Percentiles rank a stretch among this genome's conserved stretches.
Conservation (phyloP, 352 stramenopile species). For the Albugo candida region DNA sequence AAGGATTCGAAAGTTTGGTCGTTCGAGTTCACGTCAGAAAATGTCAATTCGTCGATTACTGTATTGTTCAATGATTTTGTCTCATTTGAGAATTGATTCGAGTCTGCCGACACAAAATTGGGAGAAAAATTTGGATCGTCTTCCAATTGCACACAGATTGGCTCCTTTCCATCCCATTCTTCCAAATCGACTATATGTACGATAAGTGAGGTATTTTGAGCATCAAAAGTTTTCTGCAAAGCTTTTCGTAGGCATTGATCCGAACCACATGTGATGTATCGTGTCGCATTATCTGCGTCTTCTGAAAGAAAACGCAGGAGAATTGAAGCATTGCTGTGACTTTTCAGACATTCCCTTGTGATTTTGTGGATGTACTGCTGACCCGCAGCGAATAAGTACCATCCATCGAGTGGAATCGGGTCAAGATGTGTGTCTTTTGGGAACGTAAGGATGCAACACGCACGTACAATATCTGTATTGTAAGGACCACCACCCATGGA, state of each 20-base stretch:
- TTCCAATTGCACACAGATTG: constrained; percentile 52
- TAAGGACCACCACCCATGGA: constrained; percentile 46
- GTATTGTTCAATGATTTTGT: too few species aligned
- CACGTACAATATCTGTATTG: constrained; percentile 51
- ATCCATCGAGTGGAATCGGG: constrained; percentile 63
- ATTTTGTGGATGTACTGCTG: constrained; percentile 48
- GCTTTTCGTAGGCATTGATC: constrained; percentile 29
- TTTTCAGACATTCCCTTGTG: constrained; percentile 35
- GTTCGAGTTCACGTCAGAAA: constrained; percentile 22
- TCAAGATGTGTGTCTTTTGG: constrained; percentile 41
- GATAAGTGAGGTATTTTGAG: constrained; percentile 34
- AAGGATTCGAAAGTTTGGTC: constrained; percentile 36
- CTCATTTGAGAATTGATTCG: constrained; percentile 46
- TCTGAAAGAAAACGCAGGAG: too few species aligned
- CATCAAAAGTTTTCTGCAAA: constrained; percentile 48
- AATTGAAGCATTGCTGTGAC: too few species aligned
- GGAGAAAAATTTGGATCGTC: constrained; percentile 72
- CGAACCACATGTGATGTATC: constrained; percentile 37
- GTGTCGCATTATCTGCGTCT: neutral
- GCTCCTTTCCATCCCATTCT: constrained; percentile 23
- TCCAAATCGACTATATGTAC: constrained; percentile 54
- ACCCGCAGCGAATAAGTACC: constrained; percentile 56
- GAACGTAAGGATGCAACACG: constrained; percentile 70
- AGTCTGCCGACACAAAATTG: constrained; percentile 11
- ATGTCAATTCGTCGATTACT: constrained; percentile 20